A percentile compares a stretch with the other conserved stretches of the same genome.
phyloP scores from a whole-genome alignment of 345 rosid species.

The Barbarea vulgaris region DNA sequence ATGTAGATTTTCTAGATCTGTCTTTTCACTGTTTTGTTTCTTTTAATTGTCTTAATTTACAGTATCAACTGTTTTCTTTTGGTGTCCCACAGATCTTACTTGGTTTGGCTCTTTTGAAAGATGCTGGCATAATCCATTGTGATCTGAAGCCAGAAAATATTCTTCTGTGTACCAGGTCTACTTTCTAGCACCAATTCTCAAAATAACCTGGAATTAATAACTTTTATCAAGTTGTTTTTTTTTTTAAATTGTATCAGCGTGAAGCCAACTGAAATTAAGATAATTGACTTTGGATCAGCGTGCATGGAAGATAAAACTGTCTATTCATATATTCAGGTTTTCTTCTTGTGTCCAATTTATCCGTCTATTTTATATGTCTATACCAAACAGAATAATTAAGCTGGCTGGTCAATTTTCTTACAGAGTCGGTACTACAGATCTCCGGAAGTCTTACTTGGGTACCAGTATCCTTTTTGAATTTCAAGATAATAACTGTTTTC shows the following conservation, averaged over 20 bases:
- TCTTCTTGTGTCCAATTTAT: conserved; percentile 18
- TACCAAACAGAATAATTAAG: conserved; percentile 19
- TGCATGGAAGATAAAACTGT: conserved; percentile 99
- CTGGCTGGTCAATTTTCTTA: conserved; percentile 41
- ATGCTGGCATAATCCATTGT: conserved; percentile 95
- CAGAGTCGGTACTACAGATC: conserved; percentile 99
- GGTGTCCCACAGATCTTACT: conserved; percentile 66
- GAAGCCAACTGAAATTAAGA: conserved; percentile 95
- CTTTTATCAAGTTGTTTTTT: conserved; percentile 31
- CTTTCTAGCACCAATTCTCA: conserved; percentile 27
- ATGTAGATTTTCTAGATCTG: conserved; percentile 18
- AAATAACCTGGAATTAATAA: conserved; percentile 22
- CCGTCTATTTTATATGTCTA: conserved; percentile 19
- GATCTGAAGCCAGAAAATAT: conserved; percentile 99
- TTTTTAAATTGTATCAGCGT: conserved; percentile 52
- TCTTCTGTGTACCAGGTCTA: conserved; percentile 89
- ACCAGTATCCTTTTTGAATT: conserved; percentile 81
- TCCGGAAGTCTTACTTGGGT: conserved; percentile 98
- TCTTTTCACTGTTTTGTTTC: conserved; percentile 19
- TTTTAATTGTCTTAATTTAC: conserved; percentile 24
- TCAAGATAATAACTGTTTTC: neutral
- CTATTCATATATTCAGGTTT: conserved; percentile 98
- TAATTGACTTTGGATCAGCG: conserved; percentile 99
- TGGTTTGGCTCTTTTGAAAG: conserved; percentile 89
- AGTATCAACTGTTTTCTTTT: conserved; percentile 19